A percentile compares a stretch with the other conserved stretches of the same genome.
Conservation (phyloP, 2,329 filamentous ascomycete genomes). For the Colletotrichum sidae region DNA sequence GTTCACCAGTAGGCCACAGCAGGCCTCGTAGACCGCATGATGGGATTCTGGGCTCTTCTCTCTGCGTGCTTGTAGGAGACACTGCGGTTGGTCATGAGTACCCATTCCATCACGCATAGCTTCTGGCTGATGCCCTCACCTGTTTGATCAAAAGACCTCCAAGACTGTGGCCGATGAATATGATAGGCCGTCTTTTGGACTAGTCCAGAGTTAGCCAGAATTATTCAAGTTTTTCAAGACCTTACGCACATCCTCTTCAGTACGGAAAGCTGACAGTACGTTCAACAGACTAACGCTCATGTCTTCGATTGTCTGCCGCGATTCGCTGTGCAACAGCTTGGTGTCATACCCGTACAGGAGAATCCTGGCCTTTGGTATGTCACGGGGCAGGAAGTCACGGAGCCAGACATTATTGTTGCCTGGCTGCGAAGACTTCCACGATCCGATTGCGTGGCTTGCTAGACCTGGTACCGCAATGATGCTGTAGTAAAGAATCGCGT, state of each 20-base stretch:
- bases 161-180: constrained; percentile 43
- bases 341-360: constrained; percentile 49
- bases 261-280: constrained; percentile 35
- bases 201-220: constrained; percentile 11
- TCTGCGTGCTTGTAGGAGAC: neutral
- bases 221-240: no score
- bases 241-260: constrained; percentile 24
- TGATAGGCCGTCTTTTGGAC: constrained; percentile 38
- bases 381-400: constrained; percentile 43
- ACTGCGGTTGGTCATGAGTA: neutral
- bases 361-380: constrained; percentile 40
- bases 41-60: neutral
- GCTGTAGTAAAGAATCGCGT: constrained; percentile 24
- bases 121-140: constrained; percentile 23
- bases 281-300: constrained; percentile 36
- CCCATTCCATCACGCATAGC: no score
- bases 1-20: constrained; percentile 33
- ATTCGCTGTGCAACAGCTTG: constrained; percentile 37
- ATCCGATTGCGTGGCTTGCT: constrained; percentile 43
- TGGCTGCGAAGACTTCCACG: constrained; percentile 41
- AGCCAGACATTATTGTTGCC: constrained; percentile 43
- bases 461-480: constrained; percentile 45
- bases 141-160: constrained; percentile 44
- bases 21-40: constrained; percentile 34
- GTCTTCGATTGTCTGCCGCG: constrained; percentile 39